Conservation (phyloP, 768 basidiomycete genomes). For the Tylopilus intermedius region DNA sequence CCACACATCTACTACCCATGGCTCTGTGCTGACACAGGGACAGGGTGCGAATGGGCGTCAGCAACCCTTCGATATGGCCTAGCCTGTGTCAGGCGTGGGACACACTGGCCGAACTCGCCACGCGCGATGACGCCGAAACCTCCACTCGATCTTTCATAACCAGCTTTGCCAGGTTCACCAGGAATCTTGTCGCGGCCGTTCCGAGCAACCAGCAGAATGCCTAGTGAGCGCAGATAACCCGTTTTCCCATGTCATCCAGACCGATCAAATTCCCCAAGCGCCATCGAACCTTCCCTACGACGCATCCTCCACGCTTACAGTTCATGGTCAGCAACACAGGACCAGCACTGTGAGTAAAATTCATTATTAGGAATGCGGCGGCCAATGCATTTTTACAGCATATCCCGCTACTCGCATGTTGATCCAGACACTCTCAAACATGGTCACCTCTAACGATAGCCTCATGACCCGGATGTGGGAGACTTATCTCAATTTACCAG, state of each 20-base stretch:
- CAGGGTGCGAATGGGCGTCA: constrained; percentile 34
- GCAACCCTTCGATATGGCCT: constrained; percentile 49
- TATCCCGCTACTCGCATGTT: constrained; percentile 59
- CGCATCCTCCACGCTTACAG: constrained; percentile 67
- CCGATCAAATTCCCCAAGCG: constrained; percentile 37
- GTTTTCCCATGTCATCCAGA: not conserved
- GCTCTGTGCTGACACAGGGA: not conserved
- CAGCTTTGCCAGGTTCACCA: constrained; percentile 70
- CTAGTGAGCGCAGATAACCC: constrained; percentile 49
- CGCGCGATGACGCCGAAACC: constrained; percentile 29
- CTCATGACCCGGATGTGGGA: constrained; percentile 59
- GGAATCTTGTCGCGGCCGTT: constrained; percentile 78
- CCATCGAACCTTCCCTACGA: constrained; percentile 68
- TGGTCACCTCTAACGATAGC: constrained; percentile 67
- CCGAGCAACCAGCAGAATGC: constrained; percentile 66
- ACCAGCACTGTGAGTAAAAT: constrained; percentile 46
- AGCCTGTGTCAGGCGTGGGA: constrained; percentile 55
- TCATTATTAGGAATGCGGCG: not conserved
- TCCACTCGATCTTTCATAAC: constrained; percentile 39
- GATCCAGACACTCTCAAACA: constrained; percentile 77
- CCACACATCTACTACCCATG: not conserved
- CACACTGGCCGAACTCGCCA: constrained; percentile 29
- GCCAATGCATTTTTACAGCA: constrained; percentile 37
- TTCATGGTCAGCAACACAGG: constrained; percentile 67
- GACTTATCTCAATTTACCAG: constrained; percentile 59